Percentiles rank a stretch among this genome's conserved stretches.
phyloP scores from a whole-genome alignment of 768 basidiomycete genomes.

The Amanita jacksonii region DNA sequence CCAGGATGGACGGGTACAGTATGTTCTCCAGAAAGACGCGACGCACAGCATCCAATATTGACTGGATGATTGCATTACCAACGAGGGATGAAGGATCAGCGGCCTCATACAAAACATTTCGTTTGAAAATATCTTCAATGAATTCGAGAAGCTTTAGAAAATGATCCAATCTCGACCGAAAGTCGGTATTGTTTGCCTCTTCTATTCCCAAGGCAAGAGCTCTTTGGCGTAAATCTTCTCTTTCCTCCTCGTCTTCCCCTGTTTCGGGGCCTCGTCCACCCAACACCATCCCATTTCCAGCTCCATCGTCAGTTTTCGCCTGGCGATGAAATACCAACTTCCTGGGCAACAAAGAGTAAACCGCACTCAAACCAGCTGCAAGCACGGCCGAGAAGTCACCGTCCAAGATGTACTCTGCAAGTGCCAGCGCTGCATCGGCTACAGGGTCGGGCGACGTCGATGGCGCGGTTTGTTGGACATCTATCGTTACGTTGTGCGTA shows the following conservation, averaged over 20 bases:
- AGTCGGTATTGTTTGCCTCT: constrained; percentile 63
- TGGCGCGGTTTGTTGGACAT: constrained; percentile 13
- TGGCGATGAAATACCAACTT: constrained; percentile 67
- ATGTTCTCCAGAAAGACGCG: constrained; percentile 89
- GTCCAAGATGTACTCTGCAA: constrained; percentile 90
- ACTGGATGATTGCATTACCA: constrained; percentile 72
- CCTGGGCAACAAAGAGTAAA: constrained; percentile 83
- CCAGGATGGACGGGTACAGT: constrained; percentile 85
- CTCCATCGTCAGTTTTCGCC: constrained; percentile 25
- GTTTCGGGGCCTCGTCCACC: constrained; percentile 51
- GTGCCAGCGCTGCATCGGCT: constrained; percentile 74
- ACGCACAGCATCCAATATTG: constrained; percentile 75
- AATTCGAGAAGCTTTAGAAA: constrained; percentile 89
- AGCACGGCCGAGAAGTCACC: constrained; percentile 99
- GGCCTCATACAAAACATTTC: constrained; percentile 43
- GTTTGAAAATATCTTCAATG: constrained; percentile 76
- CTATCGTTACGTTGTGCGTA: constrained; percentile 8
- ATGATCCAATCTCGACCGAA: constrained; percentile 74
- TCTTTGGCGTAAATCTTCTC: constrained; percentile 39
- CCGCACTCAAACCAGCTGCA: constrained; percentile 85
- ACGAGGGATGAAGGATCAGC: constrained; percentile 57
- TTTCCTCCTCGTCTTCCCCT: constrained; percentile 45
- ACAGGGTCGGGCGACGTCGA: constrained; percentile 49
- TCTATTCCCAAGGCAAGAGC: constrained; percentile 61
- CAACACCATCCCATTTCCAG: constrained; percentile 57